These are phyloP conservation scores for Ceratobasidium theobromae DNA, from an alignment of 1,284 basidiomycete species.

Conservation along the genomic window DNA sequence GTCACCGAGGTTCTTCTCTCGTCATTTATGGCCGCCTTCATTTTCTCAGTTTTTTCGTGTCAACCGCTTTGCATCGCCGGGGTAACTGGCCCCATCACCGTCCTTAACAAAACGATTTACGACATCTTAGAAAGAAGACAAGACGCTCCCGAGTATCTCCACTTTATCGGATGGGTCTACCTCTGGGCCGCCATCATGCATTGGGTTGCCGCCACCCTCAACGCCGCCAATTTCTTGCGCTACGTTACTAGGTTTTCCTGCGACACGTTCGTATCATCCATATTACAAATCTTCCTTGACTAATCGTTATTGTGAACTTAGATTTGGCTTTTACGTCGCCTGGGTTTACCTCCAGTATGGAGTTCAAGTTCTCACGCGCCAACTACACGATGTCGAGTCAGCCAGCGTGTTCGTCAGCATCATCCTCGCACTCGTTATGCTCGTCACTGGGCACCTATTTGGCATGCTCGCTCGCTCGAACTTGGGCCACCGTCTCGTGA, in stretches of 20 bases:
- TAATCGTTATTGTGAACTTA: neutral
- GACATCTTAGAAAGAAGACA: slow-evolving; percentile 64
- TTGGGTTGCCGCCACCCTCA: slow-evolving; percentile 82
- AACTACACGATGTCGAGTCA: slow-evolving; percentile 55
- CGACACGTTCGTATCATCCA: slow-evolving; percentile 84
- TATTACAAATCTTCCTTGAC: slow-evolving; percentile 41
- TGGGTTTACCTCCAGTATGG: slow-evolving; percentile 84
- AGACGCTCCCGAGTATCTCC: slow-evolving; percentile 72
- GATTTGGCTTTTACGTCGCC: slow-evolving; percentile 35
- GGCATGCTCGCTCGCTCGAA: slow-evolving; percentile 61
- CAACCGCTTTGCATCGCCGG: slow-evolving; percentile 94
- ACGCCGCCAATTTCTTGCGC: slow-evolving; percentile 76
- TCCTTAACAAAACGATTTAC: slow-evolving; percentile 90
- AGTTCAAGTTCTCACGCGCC: slow-evolving; percentile 77
- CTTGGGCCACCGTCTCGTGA: slow-evolving; percentile 68
- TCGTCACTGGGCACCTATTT: slow-evolving; percentile 72
- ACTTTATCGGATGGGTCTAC: slow-evolving; percentile 90
- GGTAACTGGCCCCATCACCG: slow-evolving; percentile 89
- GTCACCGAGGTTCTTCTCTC: slow-evolving; percentile 78
- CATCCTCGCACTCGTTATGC: slow-evolving; percentile 75
- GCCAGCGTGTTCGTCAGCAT: slow-evolving; percentile 70
- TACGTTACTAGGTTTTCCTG: slow-evolving; percentile 91
- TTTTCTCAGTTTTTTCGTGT: slow-evolving; percentile 88
- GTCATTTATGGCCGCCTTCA: slow-evolving; percentile 85
- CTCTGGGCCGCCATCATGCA: slow-evolving; percentile 77